Evolutionary conservation across 2,329 filamentous ascomycete genomes (phyloP), one percentile per base, ranked within the genome.

Genomic region (Diplodia intermedia): DNA sequence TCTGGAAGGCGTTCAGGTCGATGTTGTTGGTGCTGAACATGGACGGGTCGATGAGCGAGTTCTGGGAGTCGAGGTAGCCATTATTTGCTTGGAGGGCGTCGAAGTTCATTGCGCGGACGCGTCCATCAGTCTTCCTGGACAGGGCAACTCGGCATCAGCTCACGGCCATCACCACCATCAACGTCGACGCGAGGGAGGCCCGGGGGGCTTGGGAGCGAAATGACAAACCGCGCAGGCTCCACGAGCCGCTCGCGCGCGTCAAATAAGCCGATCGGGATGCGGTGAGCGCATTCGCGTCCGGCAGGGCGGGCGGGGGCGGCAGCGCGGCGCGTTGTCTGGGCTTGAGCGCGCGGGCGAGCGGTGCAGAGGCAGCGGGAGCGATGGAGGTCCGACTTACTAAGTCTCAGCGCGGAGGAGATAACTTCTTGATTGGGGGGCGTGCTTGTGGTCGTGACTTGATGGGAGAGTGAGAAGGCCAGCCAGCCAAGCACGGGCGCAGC

Each of bases 1-100:
- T 79, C 76, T 84, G 83, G 72, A 86, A 85, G 73, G 86, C 84
- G 62, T 79, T 80, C 66, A 83, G 80, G 73, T 86, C 84, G 74
- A 84, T 81, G 61, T 73, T 69, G 67, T 73, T 75, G 60, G 70
- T 66, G 33, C 73, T 74, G 68, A 80, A 78, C 69, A 78, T 77
- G 73, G 76, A 78, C n/a, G 77, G 77, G 70, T 79, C 78, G 69
- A 79, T 75, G 76, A 78, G 61, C 47, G 67, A 65, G 65, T 69
- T 69, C 56, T 66, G 43, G 61, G 68, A 68, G 66, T 70, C 65
- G 67, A 69, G 69, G 66, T 69, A 72, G 70, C 67, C 69, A 70
- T 71, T 70, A 67, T 69, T 70, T 60, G 55, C 67, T 60, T 60
- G 69, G 56, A 66, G 67, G 61, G 68, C 69, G 63, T 67, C 65